Conservation (phyloP, 2,329 filamentous ascomycete genomes). For the Dactylellina parvicollis region DNA sequence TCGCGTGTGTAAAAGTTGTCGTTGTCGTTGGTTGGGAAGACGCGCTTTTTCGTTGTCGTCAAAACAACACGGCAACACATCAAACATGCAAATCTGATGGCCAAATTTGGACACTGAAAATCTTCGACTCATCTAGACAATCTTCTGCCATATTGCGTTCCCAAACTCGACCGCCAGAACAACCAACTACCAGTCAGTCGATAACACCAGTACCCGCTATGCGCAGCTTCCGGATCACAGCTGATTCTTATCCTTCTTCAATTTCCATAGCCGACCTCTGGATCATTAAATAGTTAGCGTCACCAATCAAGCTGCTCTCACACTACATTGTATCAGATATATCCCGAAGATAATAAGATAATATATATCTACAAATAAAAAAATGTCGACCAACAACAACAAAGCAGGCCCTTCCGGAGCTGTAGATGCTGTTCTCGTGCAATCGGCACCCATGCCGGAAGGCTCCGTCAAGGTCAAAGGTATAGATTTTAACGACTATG, state of each 20-base stretch:
- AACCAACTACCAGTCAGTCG: conserved; percentile 30
- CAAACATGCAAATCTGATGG: not conserved
- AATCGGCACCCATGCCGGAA: conserved; percentile 82
- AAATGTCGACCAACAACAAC: conserved; percentile 28
- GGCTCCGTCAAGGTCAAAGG: conserved; percentile 78
- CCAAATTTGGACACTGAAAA: too few relatives aligned
- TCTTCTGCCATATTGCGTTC: not conserved
- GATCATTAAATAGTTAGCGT: conserved; percentile 36
- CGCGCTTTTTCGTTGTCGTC: conserved; percentile 20
- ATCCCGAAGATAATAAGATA: not conserved
- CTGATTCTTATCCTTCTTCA: conserved; percentile 45
- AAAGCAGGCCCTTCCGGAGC: conserved; percentile 21
- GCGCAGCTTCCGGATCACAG: conserved; percentile 47
- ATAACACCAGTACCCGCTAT: conserved; percentile 34
- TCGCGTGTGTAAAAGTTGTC: conserved; percentile 3
- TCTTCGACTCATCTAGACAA: not conserved
- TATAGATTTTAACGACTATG: conserved; percentile 88
- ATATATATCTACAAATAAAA: not conserved
- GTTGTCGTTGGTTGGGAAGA: conserved; percentile 31
- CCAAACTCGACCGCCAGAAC: not conserved
- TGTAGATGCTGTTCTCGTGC: conserved; percentile 76
- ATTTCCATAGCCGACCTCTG: conserved; percentile 47
- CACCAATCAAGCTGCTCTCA: not conserved
- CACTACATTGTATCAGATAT: not conserved
- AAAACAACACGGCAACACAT: conserved; percentile 36